phyloP scores from a whole-genome alignment of 2,329 filamentous ascomycete genomes.

The Diplodia mutila region DNA sequence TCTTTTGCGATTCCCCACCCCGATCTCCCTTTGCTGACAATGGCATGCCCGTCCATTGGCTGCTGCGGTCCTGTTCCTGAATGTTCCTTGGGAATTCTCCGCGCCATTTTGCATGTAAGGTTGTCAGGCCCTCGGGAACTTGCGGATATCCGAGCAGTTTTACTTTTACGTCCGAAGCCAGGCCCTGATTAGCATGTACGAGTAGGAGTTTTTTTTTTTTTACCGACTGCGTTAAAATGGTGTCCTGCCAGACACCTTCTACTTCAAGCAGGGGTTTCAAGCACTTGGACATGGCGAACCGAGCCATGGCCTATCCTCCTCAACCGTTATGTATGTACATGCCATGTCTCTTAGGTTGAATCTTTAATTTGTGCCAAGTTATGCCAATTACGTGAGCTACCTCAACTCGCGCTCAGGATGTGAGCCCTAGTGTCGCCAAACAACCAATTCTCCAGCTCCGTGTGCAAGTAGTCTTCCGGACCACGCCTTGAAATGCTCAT shows the following conservation, averaged over 20 bases:
- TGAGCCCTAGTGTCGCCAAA: neutral
- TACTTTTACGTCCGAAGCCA: neutral
- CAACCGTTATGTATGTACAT: no score
- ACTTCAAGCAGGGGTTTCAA: no score
- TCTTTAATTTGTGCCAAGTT: no score
- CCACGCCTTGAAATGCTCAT: neutral
- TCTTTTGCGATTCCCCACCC: slow-evolving; percentile 9
- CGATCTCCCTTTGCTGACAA: slow-evolving; percentile 2
- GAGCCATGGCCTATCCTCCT: no score
- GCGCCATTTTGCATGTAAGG: neutral
- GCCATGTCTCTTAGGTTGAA: no score
- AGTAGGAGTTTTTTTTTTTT: no score
- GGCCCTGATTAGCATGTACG: neutral
- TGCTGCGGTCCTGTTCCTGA: neutral
- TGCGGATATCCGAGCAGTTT: neutral
- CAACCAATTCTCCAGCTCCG: neutral
- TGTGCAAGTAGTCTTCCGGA: neutral
- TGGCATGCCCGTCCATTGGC: neutral
- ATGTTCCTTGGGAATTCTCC: neutral
- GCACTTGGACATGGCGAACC: no score
- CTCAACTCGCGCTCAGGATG: no score
- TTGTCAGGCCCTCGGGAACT: neutral
- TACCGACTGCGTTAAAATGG: no score
- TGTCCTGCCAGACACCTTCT: neutral
- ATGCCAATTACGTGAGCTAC: no score